These are phyloP conservation scores for Chimonanthus praecox DNA, from an alignment of 164 flowering plant species.

Conservation along the genomic window DNA sequence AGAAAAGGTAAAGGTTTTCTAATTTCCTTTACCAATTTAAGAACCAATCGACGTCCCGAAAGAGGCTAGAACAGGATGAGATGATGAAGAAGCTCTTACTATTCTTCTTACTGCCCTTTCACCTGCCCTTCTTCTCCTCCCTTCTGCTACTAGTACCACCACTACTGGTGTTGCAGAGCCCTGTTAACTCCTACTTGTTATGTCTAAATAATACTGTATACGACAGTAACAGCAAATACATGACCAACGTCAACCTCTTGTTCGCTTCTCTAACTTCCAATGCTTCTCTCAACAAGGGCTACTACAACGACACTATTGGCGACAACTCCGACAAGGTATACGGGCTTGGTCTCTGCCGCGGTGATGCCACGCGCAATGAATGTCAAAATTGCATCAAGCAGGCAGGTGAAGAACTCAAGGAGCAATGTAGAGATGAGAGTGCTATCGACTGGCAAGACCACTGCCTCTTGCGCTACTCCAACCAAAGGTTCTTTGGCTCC, in stretches of 20 bases:
- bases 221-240: conserved; percentile 3
- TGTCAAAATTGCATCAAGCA: conserved; percentile 18
- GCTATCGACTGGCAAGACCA: conserved; percentile 29
- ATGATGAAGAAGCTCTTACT: no score
- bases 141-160: background rate
- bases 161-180: background rate
- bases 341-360: conserved; percentile 28
- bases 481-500: conserved; percentile 10
- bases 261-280: conserved; percentile 13
- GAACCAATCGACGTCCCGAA: no score
- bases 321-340: conserved; percentile 17
- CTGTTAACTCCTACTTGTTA: background rate
- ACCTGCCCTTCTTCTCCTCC: no score
- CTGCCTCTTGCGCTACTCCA: conserved; percentile 32
- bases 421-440: conserved; percentile 17
- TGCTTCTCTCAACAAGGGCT: conserved; percentile 11
- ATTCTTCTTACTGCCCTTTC: no score
- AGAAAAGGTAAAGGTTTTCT: no score
- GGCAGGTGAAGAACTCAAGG: conserved; percentile 9
- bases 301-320: conserved; percentile 17
- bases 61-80: no score
- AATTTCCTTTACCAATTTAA: no score
- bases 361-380: background rate
- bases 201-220: background rate
- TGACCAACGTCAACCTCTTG: conserved; percentile 13